A percentile compares a stretch with the other conserved stretches of the same genome.
Evolutionary conservation across 495 filamentous ascomycete species (phyloP).

Genomic region (Hypoxylon lenormandii): DNA sequence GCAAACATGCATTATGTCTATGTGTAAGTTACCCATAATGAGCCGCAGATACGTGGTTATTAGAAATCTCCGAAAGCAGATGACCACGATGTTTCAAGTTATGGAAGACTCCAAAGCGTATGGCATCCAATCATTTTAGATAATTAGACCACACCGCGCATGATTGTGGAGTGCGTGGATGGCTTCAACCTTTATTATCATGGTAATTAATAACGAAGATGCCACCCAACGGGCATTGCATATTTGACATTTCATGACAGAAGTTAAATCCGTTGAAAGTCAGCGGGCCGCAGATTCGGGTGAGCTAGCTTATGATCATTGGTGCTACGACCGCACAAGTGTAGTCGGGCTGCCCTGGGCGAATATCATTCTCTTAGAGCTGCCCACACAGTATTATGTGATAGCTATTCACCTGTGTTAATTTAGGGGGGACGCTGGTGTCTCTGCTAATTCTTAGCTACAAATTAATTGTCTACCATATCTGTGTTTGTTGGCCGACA

Average conservation of each 20-base stretch:
- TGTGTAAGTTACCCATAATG: neutral
- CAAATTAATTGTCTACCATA: conserved; percentile 14
- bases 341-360: neutral
- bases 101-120: conserved; percentile 5
- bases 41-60: conserved; percentile 3
- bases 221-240: neutral
- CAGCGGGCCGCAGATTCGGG: neutral
- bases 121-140: conserved; percentile 19
- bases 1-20: neutral
- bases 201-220: conserved; percentile 12
- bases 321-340: too few species aligned
- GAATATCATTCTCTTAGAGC: conserved; percentile 27
- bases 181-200: conserved; percentile 9
- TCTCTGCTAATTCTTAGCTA: conserved; percentile 21
- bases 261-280: neutral
- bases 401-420: conserved; percentile 14
- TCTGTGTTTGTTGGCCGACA: conserved; percentile 11
- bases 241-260: too few species aligned
- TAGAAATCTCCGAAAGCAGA: conserved; percentile 9
- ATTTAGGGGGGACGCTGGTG: conserved; percentile 1
- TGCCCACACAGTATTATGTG: conserved; percentile 11
- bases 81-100: neutral
- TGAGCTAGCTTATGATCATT: neutral
- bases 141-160: conserved; percentile 4
- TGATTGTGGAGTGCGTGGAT: conserved; percentile 15